Conservation (phyloP, 2,329 filamentous ascomycete species). For the Metarhizium anisopliae region DNA sequence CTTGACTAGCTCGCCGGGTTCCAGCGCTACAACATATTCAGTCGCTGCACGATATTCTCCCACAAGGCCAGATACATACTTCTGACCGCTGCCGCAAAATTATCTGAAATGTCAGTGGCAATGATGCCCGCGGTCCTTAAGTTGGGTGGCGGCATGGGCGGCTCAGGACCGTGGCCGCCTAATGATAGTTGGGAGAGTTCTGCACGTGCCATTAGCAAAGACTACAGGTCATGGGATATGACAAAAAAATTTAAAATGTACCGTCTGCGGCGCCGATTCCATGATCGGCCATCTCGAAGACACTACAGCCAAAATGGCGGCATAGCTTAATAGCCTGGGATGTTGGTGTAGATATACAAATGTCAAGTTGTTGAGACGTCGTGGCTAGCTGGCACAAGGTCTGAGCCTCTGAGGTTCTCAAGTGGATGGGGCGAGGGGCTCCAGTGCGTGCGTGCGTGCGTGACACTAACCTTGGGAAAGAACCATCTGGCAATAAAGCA, state of each 20-base stretch:
- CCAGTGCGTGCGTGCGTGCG: neutral
- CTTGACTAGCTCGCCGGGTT: constrained; percentile 78
- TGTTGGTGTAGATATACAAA: neutral
- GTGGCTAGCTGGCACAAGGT: neutral
- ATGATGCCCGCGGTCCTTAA: constrained; percentile 41
- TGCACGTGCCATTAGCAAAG: constrained; percentile 19
- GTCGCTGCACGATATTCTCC: neutral
- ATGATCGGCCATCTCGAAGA: constrained; percentile 24
- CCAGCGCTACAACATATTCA: constrained; percentile 48
- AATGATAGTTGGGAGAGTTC: constrained; percentile 34
- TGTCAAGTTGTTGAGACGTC: neutral
- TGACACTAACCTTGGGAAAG: neutral
- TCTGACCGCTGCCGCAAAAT: constrained; percentile 43
- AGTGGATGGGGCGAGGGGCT: constrained; percentile 5
- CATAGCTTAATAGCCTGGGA: constrained; percentile 3
- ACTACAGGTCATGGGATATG: neutral
- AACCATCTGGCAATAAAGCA: neutral
- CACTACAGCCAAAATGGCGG: neutral
- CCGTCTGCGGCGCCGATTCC: constrained; percentile 26
- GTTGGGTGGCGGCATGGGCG: constrained; percentile 28
- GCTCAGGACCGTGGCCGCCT: constrained; percentile 17
- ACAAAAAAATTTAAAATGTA: constrained; percentile 9
- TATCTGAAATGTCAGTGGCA: constrained; percentile 48
- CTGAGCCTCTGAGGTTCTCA: neutral
- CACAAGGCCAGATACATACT: constrained; percentile 29